Evolutionary conservation across 371 early-diverging fungal species (phyloP).

Genomic region (Apophysomyces sp.): DNA sequence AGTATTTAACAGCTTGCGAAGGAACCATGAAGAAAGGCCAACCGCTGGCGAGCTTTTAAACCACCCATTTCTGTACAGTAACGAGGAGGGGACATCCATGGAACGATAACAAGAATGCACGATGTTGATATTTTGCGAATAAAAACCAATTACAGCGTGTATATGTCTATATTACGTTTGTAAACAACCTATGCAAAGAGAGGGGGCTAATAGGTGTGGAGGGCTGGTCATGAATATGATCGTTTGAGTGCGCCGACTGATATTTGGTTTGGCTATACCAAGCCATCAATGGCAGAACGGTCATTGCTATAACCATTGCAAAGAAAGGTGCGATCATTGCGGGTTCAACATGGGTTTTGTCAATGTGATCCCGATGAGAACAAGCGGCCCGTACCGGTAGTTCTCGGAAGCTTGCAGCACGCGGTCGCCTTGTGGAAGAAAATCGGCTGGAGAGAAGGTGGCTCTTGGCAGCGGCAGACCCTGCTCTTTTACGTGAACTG

Average conservation of each 20-base stretch:
- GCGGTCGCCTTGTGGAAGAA: neutral
- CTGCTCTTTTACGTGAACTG: neutral
- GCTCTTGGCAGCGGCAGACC: neutral
- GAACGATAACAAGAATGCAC: neutral
- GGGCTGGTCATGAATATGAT: neutral
- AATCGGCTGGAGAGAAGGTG: neutral
- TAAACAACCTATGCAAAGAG: neutral
- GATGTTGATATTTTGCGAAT: neutral
- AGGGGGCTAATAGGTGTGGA: neutral
- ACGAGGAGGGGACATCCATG: neutral
- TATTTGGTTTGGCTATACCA: neutral
- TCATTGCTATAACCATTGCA: neutral
- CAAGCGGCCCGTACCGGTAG: neutral
- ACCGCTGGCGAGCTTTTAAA: conserved; percentile 56
- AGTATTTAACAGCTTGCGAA: conserved; percentile 10
- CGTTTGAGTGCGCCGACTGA: neutral
- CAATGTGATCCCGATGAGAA: neutral
- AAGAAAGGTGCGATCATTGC: neutral
- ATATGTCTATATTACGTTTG: neutral
- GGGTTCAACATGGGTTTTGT: neutral
- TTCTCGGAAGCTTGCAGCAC: conserved; percentile 5
- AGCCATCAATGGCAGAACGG: neutral
- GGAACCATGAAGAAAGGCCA: conserved; percentile 62
- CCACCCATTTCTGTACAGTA: conserved; percentile 47
- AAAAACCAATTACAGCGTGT: neutral